Evolutionary conservation across 176 grass and related monocot species (phyloP), one percentile per base, ranked within the genome.

Genomic region (Carex pumila): DNA sequence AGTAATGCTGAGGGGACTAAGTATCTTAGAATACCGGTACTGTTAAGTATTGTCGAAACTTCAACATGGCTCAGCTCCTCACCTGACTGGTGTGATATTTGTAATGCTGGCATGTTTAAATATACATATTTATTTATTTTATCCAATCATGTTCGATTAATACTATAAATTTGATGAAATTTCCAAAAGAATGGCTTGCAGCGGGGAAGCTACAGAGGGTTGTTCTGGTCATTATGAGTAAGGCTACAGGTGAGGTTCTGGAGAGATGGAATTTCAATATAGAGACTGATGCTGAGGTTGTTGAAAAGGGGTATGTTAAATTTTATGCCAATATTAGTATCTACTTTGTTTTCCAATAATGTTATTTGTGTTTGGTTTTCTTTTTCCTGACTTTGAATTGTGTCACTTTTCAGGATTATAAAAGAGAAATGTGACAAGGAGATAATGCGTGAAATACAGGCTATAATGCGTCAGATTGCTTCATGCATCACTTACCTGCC

Each of bases 401-500:
- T 21, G 15, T 21, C 3, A 45, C 3, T 8, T 85, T 78, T 45
- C 88, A 97, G 95, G 76, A 87, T 79, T 11, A 89, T 92, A 69
- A 95, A 87, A 80, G 96, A 99, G 89, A 98, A 95, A 85, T 92
- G 91, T 66, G 96, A 95, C 80, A 98, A 95, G 88, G 95, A 98
- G 86, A 99, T 99, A 72, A 99, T 99, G 96, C 87, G 96, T 86
- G 96, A 99, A 89, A 99, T 99, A 13, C 96, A 99, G 49, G 96
- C 96, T 1, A 99, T 99, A 87, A 99, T 99, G 96, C 88, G 96
- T 70, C 96, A 99, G 88, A 91, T 99, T 65, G 85, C 90, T 47
- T 99, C 96, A 63, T 94, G 86, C 80, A 95, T 99, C 85, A 95
- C 96, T 49, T 99, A 95, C 78, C 89, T 99, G 64, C 96, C 96